Conservation (phyloP, 768 basidiomycete genomes). For the Russula virescens region DNA sequence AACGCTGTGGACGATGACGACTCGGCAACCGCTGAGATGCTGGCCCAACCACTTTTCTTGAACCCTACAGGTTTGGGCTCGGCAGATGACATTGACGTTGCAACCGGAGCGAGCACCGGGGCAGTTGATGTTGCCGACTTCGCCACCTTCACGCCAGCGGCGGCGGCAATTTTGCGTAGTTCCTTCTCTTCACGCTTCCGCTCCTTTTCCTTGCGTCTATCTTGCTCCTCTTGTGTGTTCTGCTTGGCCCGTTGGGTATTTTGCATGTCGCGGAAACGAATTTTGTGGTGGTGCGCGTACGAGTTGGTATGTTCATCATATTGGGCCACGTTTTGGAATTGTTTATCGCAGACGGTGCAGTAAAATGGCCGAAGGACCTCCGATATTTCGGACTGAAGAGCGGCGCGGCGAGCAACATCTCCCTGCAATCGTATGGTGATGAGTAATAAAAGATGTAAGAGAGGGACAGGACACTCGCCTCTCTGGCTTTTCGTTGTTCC, state of each 20-base stretch:
- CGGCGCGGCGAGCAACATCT: conserved; percentile 55
- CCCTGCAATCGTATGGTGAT: conserved; percentile 39
- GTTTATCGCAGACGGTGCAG: conserved; percentile 79
- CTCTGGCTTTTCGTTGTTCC: conserved; percentile 65
- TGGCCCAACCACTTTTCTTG: conserved; percentile 28
- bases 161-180: conserved; percentile 75
- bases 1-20: not conserved
- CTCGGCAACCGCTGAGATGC: not conserved
- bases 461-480: conserved; percentile 40
- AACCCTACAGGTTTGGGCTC: conserved; percentile 31
- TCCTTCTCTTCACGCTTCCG: conserved; percentile 82
- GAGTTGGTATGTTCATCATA: conserved; percentile 90
- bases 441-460: not conserved
- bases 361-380: conserved; percentile 69
- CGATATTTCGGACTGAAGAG: conserved; percentile 62
- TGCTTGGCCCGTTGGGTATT: conserved; percentile 51
- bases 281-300: conserved; percentile 82
- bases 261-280: conserved; percentile 78
- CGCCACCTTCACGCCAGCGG: conserved; percentile 66
- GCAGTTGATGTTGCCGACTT: conserved; percentile 30
- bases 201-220: conserved; percentile 80
- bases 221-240: conserved; percentile 60
- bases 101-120: conserved; percentile 22
- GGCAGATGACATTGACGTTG: conserved; percentile 16
- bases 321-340: conserved; percentile 79